Base-by-base conservation (phyloP, 148 eudicot species). In the Vaccinium darrowii region DNA sequence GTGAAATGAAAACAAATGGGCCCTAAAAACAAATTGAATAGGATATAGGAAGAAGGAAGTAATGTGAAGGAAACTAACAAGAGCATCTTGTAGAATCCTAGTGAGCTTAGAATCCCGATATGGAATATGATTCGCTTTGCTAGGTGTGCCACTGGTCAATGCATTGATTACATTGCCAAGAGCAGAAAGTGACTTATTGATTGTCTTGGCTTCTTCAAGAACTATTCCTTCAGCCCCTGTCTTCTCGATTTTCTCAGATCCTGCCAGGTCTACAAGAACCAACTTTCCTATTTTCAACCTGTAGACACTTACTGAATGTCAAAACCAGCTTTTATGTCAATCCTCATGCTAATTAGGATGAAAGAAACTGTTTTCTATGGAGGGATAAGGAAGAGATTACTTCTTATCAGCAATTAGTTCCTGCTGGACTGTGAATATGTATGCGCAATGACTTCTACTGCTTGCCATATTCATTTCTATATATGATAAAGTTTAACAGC, bases 111-210 rank as follows among this genome's bases (percentile, higher is more conserved):
- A 94, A 89, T 94, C 98, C 57, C 98, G 96, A 83, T 90, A 94
- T 3, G 98, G 98, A 71, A 96, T 85, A 83, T 96, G 98, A 86
- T 87, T 91, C 36, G 84, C 83, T 90, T 90, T 96, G 82, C 89
- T 91, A 53, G 83, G 88, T 77, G 93, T 65, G 71, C 91, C 86
- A 87, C 88, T 84, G 51, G 95, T 96, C 89, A 96, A 87, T 49
- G 98, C 94, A 92, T 94, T 91, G 73, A 96, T 92, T n/a, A 94
- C 98, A 85, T 96, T 96, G 53, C 98, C 98, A 57, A 96, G 93
- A 72, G 98, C 94, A 21, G 98, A 92, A 75, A 94, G 89, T 82
- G 98, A 96, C 87, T 92, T 94, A 90, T 94, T 96, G 82, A 94
- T 96, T 81, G 94, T 92, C 89, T 96, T 94, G 78, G 98, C 98